Evolutionary conservation across 129 eudicot species (phyloP), one percentile per base, ranked within the genome.

Genomic region (Artemisia tridentata): DNA sequence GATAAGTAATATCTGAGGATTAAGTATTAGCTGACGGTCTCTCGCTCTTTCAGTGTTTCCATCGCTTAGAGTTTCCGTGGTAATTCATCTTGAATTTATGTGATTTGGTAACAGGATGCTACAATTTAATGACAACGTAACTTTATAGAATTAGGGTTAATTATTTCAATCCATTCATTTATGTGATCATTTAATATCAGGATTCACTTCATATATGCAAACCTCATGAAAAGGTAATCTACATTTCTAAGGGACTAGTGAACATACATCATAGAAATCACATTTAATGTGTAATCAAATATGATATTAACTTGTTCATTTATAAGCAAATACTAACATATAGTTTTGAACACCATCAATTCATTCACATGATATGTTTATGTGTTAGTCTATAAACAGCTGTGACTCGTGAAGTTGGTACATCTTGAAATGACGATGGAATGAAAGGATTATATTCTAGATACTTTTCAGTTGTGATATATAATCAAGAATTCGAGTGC

Each of bases 241-340:
- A 6, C 45, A 38, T 7, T 38, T 38, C 8, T 38, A 38, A 5
- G 45, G 1, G 9, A 3, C 31, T 47, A 47, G 48, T 59, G 29
- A 75, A 49, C 41, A 31, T 59, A 31, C 51, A 47, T 27, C 9
- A 47, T 18, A 69, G 45, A 60, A 61, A 34, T 50, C 38, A 50
- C 52, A 76, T 68, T n/a, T 69, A 16, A 49, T 69, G 65, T 58
- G 19, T 57, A 45, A 55, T 34, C 17, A 38, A 4, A 55, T 65
- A 55, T 58, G 60, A 25, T 54, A 67, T 27, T 75, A 46, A 47
- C 23, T n/a, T 66, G 25, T 56, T 54, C 47, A 23, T 45, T n/a
- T 74, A 63, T 29, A 74, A 65, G 65, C 66, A 56, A 6, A 38
- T 38, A n/a, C n/a, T n/a, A 38, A 7, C 45, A 38, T 38, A 6